phyloP scores from a whole-genome alignment of 805 yeast genomes.

The Nakazawaea molendinolei region DNA sequence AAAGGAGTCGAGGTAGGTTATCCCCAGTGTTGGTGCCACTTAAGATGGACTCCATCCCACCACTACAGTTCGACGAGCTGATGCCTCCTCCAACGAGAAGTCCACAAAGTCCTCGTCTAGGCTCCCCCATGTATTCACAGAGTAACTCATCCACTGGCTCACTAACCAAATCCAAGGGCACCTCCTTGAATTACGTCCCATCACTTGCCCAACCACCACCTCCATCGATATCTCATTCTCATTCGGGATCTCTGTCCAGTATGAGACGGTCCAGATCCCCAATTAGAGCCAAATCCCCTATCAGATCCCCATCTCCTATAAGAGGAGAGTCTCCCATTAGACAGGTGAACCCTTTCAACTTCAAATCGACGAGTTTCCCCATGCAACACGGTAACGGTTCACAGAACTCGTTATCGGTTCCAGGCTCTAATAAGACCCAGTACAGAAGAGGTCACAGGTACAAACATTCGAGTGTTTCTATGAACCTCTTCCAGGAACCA shows the following conservation, averaged over 20 bases:
- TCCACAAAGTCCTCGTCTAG: background rate
- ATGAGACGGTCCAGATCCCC: slow-evolving; percentile 18
- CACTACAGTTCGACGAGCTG: slow-evolving; percentile 4
- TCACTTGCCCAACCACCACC: slow-evolving; percentile 10
- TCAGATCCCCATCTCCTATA: slow-evolving; percentile 19
- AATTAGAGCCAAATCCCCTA: slow-evolving; percentile 20
- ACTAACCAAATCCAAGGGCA: slow-evolving; percentile 1
- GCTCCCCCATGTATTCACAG: slow-evolving; percentile 6
- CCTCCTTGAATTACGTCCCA: slow-evolving; percentile 10
- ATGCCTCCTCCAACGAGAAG: slow-evolving; percentile 2
- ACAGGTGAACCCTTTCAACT: slow-evolving; percentile 50
- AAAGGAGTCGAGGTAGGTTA: no score
- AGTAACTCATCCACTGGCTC: slow-evolving; percentile 5
- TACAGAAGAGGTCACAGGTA: slow-evolving; percentile 92
- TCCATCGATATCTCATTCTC: slow-evolving; percentile 3
- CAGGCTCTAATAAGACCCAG: slow-evolving; percentile 38
- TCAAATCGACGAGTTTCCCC: slow-evolving; percentile 47
- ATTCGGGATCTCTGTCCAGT: slow-evolving; percentile 7
- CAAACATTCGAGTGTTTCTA: slow-evolving; percentile 92
- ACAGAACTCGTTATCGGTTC: slow-evolving; percentile 5
- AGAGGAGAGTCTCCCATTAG: slow-evolving; percentile 27
- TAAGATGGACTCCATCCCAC: slow-evolving; percentile 5
- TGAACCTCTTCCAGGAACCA: slow-evolving; percentile 94
- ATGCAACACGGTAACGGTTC: slow-evolving; percentile 25
- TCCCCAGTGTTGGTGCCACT: no score